Evolutionary conservation across 129 eudicot species (phyloP), one percentile per base, ranked within the genome.

Genomic region (Flaveria brownii): DNA sequence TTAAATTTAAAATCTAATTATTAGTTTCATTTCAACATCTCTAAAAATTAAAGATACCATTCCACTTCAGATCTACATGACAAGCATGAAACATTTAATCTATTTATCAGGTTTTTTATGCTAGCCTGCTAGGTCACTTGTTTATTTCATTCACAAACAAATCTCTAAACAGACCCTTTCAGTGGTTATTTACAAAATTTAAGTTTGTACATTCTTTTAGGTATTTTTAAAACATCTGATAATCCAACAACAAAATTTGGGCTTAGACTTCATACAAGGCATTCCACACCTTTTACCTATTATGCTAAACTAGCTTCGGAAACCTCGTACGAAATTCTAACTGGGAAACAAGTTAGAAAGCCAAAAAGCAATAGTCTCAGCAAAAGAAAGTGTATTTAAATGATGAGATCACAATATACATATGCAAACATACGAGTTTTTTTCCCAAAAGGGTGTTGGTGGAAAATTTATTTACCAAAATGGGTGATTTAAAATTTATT

Each of bases 221-320:
- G 2, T 1, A 28, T 6, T 42, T 42, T 11, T 10, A 11, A n/a
- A 60, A 13, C 46, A 39, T 43, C 18, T 25, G 12, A 46, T 43
- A 20, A 62, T 41, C 78, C 12, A 74, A 46, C 9, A 61, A 61
- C 5, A 16, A 39, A 70, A 12, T 5, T n/a, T 15, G 39, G 25
- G 17, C 18, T 62, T 62, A 14, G 68, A 72, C 43, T 72, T 72
- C 76, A 23, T 49, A 54, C 52, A 16, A 51, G 41, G 77, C 51
- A 17, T 11, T 4, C 47, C 64, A 22, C 64, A 22, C 33, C 23
- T 57, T 5, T 54, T 51, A 51, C 57, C 57, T 17, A 18, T 6
- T 2, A 56, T 17, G 39, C n/a, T 60, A 25, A 60, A 60, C 67
- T 60, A 60, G n/a, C 39, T 25, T 25, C 13, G 2, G 39, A 2